Evolutionary conservation across 345 rosid genomes (phyloP), one percentile per base, ranked within the genome.

Genomic region (Murraya paniculata): DNA sequence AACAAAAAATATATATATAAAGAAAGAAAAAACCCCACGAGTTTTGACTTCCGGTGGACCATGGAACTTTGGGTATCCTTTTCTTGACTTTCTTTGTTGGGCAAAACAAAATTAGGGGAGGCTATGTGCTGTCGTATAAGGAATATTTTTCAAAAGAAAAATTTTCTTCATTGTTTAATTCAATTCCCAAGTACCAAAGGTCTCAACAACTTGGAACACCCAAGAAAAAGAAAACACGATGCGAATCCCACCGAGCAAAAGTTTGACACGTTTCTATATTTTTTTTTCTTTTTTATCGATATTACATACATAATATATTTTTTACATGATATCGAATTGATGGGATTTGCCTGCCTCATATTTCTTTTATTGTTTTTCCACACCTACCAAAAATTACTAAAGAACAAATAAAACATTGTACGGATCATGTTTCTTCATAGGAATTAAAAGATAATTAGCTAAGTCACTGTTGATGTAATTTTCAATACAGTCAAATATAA

Each of bases 41-140:
- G 77, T 6, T 74, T 27, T 60, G 77, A 74, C 50, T 74, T 74
- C 68, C 5, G 28, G 68, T 27, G 39, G 77, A 74, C 77, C 68
- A 18, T 38, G 5, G 21, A 61, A 13, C 36, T 25, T 13, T 31
- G 21, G 66, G 28, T 7, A 28, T 13, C 18, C 66, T 31, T 61
- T 27, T 27, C 9, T 27, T 27, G 36, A 61, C 66, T 28, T 28
- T 14, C 66, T 13, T 60, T 3, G 31, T 61, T 4, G 21, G 35
- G 66, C 64, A 13, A n/a, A 10, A 9, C 4, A 13, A 13, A 60
- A 25, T 60, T 27, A 13, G 14, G 18, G 7, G 21, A 6, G 14
- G 35, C 35, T 61, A 16, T 28, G 35, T 16, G 35, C 31, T 61
- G 66, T 60, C 66, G 22, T 6, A 14, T 6, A 4, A 18, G 66